Evolutionary conservation across 148 eudicot genomes (phyloP).

Genomic region (Amaranthus hypochondriacus): DNA sequence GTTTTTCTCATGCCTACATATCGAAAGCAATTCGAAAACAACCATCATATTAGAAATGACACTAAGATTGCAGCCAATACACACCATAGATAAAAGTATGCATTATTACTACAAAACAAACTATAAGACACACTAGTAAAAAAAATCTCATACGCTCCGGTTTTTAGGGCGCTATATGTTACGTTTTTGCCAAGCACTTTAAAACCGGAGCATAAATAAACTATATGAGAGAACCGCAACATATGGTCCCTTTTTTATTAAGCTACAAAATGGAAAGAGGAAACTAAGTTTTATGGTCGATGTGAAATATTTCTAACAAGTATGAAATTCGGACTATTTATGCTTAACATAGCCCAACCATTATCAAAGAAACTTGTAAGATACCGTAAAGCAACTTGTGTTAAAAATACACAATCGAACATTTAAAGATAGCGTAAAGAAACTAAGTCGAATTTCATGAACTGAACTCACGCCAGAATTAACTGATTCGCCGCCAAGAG

Average conservation of each 20-base stretch:
- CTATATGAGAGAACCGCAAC: not conserved
- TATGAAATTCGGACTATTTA: not conserved
- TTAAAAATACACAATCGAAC: not conserved
- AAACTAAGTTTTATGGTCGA: too few relatives aligned
- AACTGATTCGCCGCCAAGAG: conserved; percentile 4
- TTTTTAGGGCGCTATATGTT: too few relatives aligned
- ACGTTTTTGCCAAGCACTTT: too few relatives aligned
- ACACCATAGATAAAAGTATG: not conserved
- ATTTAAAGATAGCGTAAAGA: not conserved
- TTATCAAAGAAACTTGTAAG: not conserved
- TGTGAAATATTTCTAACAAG: too few relatives aligned
- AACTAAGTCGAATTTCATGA: not conserved
- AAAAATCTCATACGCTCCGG: too few relatives aligned
- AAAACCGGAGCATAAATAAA: too few relatives aligned
- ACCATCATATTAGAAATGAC: not conserved
- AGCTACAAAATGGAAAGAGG: too few relatives aligned
- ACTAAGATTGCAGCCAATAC: not conserved
- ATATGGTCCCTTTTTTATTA: not conserved
- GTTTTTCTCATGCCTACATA: not conserved
- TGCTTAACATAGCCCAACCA: not conserved
- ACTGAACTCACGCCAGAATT: conserved; percentile 11
- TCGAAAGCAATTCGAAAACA: not conserved
- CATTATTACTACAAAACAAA: not conserved
- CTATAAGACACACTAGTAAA: not conserved
- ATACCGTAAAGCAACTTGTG: not conserved